Base-by-base conservation (phyloP, 208 protist species). In the Crithidia fasciculata region DNA sequence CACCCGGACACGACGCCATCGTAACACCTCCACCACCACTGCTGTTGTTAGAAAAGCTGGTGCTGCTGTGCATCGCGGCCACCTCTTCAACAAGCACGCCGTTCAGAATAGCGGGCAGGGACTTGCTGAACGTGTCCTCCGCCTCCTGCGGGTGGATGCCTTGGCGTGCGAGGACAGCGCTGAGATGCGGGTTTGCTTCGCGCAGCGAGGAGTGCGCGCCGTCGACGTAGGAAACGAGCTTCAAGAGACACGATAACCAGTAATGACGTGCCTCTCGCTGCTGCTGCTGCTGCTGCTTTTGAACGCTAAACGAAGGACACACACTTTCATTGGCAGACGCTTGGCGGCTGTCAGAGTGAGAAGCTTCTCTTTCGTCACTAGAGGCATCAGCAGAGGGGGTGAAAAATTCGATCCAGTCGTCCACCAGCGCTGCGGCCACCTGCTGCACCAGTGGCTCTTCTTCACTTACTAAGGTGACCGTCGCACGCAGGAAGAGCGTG, bases 31-130 rank as follows among this genome's bases (percentile, higher is more conserved):
- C 28, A 28, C 28, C 28, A 28, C 28, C 28, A 28, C 28, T 28
- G 28, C 28, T 28, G 28, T 1, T 28, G 1, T 28, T 28, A 28
- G 28, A 28, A 28, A 28, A 2, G 28, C 28, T 28, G 28, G 28
- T 28, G 28, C 28, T 28, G 28, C 18, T 60, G 10, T 72, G 62
- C 61, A 67, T 58, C 18, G 73, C 80, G 67, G 91, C 86, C 41
- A 76, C 80, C 71, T 94, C 86, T 47, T 94, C 86, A 5, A 85
- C 70, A 0, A 94, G 66, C 4, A 86, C 74, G 63, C 86, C 90
- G 71, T 79, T 83, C 8, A 91, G 58, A 62, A 94, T 94, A 72
- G 81, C 86, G 5, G 89, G 86, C 37, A 89, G 52, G 13, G 84
- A 76, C 40, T 63, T 68, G 18, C 70, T 77, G 44, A 86, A 75